A percentile compares a stretch with the other conserved stretches of the same genome.
Conservation (phyloP, 2,329 filamentous ascomycete species). For the Neoascochyta sp. region DNA sequence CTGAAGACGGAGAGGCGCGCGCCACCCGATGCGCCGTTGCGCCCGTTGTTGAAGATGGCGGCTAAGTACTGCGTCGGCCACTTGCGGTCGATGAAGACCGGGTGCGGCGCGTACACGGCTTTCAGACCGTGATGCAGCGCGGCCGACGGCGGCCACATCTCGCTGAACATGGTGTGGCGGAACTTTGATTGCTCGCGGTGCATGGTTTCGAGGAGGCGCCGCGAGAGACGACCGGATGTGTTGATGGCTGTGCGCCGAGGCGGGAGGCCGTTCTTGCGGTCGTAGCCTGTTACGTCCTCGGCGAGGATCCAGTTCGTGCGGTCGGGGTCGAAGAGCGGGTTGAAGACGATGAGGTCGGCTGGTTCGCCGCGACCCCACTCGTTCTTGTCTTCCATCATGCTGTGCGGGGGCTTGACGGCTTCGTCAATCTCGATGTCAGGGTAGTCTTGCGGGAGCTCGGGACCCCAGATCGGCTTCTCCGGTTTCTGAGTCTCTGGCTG, state of each 20-base stretch:
- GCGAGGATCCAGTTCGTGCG: slow-evolving; percentile 70
- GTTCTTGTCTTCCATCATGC: slow-evolving; percentile 54
- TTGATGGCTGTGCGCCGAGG: slow-evolving; percentile 69
- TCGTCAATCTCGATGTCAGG: slow-evolving; percentile 52
- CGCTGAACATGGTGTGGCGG: slow-evolving; percentile 70
- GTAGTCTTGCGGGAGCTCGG: slow-evolving; percentile 42
- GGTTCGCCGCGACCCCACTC: slow-evolving; percentile 67
- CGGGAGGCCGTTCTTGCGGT: slow-evolving; percentile 51
- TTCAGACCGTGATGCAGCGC: slow-evolving; percentile 75
- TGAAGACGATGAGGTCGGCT: slow-evolving; percentile 73
- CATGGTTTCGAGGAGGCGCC: slow-evolving; percentile 66
- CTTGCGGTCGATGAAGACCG: slow-evolving; percentile 54
- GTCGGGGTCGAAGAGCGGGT: slow-evolving; percentile 70
- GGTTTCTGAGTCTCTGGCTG: slow-evolving; percentile 38
- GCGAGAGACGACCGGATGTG: slow-evolving; percentile 65
- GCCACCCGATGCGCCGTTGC: slow-evolving; percentile 50
- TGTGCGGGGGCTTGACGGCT: slow-evolving; percentile 52
- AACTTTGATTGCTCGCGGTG: slow-evolving; percentile 68
- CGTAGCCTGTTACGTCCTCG: slow-evolving; percentile 68
- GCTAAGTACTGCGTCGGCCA: slow-evolving; percentile 55
- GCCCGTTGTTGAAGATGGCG: slow-evolving; percentile 54
- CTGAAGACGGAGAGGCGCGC: slow-evolving; percentile 48
- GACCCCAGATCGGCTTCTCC: slow-evolving; percentile 51
- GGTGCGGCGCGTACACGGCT: slow-evolving; percentile 63
- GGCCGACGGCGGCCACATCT: slow-evolving; percentile 72